phyloP scores from a whole-genome alignment of 768 basidiomycete genomes.

The Wakefieldia striispora region DNA sequence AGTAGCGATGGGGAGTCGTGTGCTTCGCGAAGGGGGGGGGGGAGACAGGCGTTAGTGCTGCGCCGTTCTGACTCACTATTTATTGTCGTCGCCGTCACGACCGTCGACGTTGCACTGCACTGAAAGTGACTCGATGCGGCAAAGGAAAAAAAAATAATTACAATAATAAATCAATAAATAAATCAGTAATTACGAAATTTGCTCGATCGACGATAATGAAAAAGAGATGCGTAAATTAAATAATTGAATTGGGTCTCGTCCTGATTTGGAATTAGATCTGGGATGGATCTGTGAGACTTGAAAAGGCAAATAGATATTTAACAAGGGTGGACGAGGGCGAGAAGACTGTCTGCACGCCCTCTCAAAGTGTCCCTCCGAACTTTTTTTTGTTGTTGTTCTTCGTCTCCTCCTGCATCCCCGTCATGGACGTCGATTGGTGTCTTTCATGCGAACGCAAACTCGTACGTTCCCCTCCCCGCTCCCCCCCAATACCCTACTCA shows the following conservation, averaged over 20 bases:
- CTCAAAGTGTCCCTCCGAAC: neutral
- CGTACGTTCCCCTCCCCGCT: constrained; percentile 36
- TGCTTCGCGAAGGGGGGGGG: constrained; percentile 12
- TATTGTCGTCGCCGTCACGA: constrained; percentile 11
- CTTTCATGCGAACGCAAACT: constrained; percentile 59
- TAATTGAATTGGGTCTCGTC: constrained; percentile 29
- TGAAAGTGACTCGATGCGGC: neutral
- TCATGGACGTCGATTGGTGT: constrained; percentile 73
- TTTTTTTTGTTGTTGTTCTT: constrained; percentile 17
- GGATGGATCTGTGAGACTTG: constrained; percentile 7
- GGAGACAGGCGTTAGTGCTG: constrained; percentile 20
- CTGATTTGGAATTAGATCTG: constrained; percentile 14
- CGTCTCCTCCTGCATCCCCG: neutral
- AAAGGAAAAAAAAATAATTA: constrained; percentile 2
- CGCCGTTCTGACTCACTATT: constrained; percentile 18
- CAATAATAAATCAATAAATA: constrained; percentile 5
- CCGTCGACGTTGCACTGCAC: neutral
- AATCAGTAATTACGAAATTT: constrained; percentile 22
- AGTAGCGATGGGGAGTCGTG: no score
- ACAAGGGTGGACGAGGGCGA: constrained; percentile 12
- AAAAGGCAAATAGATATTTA: constrained; percentile 32
- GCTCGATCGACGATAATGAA: constrained; percentile 37
- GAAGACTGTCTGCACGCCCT: constrained; percentile 15
- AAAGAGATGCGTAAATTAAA: constrained; percentile 29
- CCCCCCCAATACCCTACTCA: neutral